Evolutionary conservation across 169 alveolate genomes (phyloP), one percentile per base, ranked within the genome.

Genomic region (Cryptosporidium muris): DNA sequence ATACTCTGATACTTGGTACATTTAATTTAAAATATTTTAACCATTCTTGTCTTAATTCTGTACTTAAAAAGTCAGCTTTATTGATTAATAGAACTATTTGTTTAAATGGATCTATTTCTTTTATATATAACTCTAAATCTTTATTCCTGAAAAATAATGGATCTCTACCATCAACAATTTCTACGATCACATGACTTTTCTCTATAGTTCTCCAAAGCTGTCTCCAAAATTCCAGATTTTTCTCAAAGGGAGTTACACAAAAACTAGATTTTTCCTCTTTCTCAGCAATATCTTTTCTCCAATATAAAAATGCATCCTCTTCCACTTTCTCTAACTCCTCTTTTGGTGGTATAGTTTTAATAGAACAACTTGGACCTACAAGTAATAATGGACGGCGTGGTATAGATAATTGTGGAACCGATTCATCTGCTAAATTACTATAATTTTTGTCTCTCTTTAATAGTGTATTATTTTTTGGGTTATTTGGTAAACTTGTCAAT

Each of bases 151-250:
- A 98, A 93, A 98, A 97, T 53, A 95, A 91, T 14, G 99, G 99
- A 88, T 98, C 97, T 81, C 99, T 91, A 4, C 99, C 98, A 90
- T 98, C 99, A 9, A 97, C 95, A 42, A 98, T 96, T 88, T 97
- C 95, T 66, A 97, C 93, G 45, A 98, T 82, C 14, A 98, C 88
- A 74, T 97, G 96, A 56, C 98, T 91, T 80, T 93, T 94, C 62
- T 98, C 99, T 8, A 97, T 94, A 4, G 97, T 99, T 66, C 99
- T 94, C 99, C 99, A 98, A 66, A 98, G 92, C 91, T 98, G 98
- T 90, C 96, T 92, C 99, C 99, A 98, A 42, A 96, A 98, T 64
- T 97, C 99, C 6, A 98, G 66, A 89, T 98, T 98, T 92, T 97
- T 97, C 89, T 98, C 99, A 89, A 94, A 98, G 12, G 99, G 99